Evolutionary conservation across 2,329 filamentous ascomycete genomes (phyloP), one percentile per base, ranked within the genome.

Genomic region (Neofusicoccum ribis): DNA sequence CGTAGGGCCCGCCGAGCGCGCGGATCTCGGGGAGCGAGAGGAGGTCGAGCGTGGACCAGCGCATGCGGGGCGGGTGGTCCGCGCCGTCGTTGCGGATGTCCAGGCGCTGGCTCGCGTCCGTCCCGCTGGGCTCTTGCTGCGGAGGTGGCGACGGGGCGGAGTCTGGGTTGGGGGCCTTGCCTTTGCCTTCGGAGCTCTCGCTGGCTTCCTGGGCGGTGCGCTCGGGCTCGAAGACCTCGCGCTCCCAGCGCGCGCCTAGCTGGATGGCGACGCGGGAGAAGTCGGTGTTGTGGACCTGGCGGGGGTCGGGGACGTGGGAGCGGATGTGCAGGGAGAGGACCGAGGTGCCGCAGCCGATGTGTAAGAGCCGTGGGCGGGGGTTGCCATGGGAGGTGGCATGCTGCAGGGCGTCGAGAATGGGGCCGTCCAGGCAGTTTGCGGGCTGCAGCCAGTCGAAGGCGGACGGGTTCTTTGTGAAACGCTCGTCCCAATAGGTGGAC

Each of bases 261-360:
- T 74, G 68, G 15, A 79, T 71, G 1, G 76, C 77, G 14, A 75
- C 71, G 23, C 70, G 67, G 0, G 77, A 78, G 63, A 77, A 79
- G 64, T 79, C 77, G 27, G 78, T 43, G 58, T 79, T 79, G 47
- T 77, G 74, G 7, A 79, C 71, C 31, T 76, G 75, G 11, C 47
- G 44, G 2, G 77, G 72, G 14, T 69, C 44, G 1, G 70, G 47
- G 4, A 78, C 75, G 43, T 75, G 70, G 2, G 67, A 68, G n/a
- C 73, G 72, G 14, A 79, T 69, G 59, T 78, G 76, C 27, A 72
- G 75, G 1, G 77, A 79, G 0, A 79, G 67, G 11, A 72, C 56
- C 5, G 77, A 79, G 3, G 76, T 79, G 8, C 77, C 77, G 62
- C 77, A 78, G 43, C 77, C 77, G 64, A 79, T 74, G 51, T 79